These are phyloP conservation scores for Erodium chrysanthum DNA, from an alignment of 441 rosid species.

Conservation along the genomic window DNA sequence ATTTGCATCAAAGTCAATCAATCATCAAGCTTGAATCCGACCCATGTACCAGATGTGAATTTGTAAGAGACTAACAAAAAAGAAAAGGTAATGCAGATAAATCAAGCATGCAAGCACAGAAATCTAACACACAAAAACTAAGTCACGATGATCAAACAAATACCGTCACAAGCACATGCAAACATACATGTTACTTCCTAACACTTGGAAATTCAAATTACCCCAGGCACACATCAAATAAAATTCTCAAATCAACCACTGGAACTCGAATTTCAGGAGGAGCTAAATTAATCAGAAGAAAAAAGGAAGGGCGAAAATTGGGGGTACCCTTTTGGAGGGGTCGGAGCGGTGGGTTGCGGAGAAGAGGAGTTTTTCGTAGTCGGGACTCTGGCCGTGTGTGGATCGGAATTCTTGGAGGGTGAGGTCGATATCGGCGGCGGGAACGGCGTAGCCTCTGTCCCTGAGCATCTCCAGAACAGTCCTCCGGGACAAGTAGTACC, in stretches of 20 bases:
- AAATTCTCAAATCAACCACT: too few species aligned
- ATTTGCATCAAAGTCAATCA: not conserved
- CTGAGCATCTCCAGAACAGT: constrained; percentile 71
- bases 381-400: constrained; percentile 48
- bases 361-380: constrained; percentile 54
- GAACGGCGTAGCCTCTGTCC: constrained; percentile 72
- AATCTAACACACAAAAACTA: not conserved
- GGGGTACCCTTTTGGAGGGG: constrained; percentile 51
- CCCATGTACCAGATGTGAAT: not conserved
- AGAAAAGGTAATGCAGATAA: not conserved
- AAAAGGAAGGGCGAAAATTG: not conserved
- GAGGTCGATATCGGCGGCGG: constrained; percentile 45
- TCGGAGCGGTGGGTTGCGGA: constrained; percentile 43
- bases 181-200: not conserved
- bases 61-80: too few species aligned
- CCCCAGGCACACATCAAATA: too few species aligned
- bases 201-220: too few species aligned
- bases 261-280: too few species aligned
- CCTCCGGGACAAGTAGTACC: constrained; percentile 58
- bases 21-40: not conserved
- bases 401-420: constrained; percentile 60
- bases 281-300: too few species aligned
- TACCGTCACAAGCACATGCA: not conserved
- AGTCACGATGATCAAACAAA: too few species aligned
- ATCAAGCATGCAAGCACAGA: not conserved